Conservation (phyloP, 495 filamentous ascomycete species). For the Podospora appendiculata region DNA sequence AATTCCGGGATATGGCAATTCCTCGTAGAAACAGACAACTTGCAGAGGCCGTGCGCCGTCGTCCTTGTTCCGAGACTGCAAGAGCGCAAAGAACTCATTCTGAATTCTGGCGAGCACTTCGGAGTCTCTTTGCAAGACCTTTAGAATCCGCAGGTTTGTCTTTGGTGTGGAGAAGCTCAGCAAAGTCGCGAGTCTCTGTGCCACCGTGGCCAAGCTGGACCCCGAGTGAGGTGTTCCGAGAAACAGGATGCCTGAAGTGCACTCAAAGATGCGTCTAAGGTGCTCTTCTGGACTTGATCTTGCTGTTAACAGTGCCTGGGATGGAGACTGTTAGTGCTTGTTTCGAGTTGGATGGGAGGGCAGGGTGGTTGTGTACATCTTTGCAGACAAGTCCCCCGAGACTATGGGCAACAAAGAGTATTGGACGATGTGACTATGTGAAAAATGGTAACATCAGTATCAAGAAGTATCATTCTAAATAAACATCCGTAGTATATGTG, state of each 20-base stretch:
- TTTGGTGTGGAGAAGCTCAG: neutral
- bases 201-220: neutral
- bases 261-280: neutral
- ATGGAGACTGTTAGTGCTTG: neutral
- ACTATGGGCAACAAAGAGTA: slow-evolving; percentile 1
- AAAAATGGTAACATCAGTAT: too few relatives aligned
- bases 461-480: neutral
- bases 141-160: neutral
- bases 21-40: neutral
- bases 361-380: neutral
- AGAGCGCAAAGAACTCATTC: neutral
- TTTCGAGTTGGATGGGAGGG: neutral
- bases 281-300: neutral
- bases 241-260: neutral
- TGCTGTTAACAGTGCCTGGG: neutral
- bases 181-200: neutral
- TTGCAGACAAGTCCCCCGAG: neutral
- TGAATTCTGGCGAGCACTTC: neutral
- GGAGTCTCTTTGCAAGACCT: neutral
- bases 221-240: slow-evolving; percentile 1
- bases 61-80: neutral
- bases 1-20: neutral
- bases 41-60: neutral
- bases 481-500: neutral
- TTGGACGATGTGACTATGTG: neutral